Conservation (phyloP, 2,329 filamentous ascomycete genomes). For the Diaporthe velutina region DNA sequence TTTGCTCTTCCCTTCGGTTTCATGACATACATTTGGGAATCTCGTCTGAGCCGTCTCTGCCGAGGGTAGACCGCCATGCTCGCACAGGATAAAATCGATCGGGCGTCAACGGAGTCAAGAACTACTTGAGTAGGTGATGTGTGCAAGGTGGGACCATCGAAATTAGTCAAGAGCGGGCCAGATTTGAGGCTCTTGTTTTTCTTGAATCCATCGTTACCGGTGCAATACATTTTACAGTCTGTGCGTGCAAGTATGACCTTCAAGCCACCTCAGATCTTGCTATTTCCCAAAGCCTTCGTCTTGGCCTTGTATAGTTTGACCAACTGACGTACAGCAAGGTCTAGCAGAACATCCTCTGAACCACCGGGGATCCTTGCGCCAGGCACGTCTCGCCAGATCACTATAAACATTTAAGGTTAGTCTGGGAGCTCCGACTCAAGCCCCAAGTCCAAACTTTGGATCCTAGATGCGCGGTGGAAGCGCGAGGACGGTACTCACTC, state of each 20-base stretch:
- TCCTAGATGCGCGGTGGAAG: no score
- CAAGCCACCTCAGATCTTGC: slow-evolving; percentile 10
- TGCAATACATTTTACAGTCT: not conserved
- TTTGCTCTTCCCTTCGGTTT: not conserved
- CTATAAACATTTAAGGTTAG: slow-evolving; percentile 48
- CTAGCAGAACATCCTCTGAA: slow-evolving; percentile 79
- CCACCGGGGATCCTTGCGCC: slow-evolving; percentile 75
- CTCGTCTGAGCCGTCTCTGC: not conserved
- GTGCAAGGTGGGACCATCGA: no score
- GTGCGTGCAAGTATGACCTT: no score
- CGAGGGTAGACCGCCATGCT: not conserved
- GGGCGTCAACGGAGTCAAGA: not conserved
- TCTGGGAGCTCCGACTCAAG: not conserved
- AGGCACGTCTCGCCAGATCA: slow-evolving; percentile 74
- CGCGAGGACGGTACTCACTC: slow-evolving; percentile 60
- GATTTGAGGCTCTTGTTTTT: not conserved
- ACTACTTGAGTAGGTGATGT: not conserved
- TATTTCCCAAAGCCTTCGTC: slow-evolving; percentile 58
- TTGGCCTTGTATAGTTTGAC: slow-evolving; percentile 76
- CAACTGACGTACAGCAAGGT: slow-evolving; percentile 77
- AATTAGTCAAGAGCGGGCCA: not conserved
- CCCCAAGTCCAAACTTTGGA: not conserved
- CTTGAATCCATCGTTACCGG: no score
- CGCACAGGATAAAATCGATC: not conserved
- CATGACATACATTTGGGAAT: not conserved